Evolutionary conservation across 345 rosid genomes (phyloP).

Genomic region (Populus nigra): DNA sequence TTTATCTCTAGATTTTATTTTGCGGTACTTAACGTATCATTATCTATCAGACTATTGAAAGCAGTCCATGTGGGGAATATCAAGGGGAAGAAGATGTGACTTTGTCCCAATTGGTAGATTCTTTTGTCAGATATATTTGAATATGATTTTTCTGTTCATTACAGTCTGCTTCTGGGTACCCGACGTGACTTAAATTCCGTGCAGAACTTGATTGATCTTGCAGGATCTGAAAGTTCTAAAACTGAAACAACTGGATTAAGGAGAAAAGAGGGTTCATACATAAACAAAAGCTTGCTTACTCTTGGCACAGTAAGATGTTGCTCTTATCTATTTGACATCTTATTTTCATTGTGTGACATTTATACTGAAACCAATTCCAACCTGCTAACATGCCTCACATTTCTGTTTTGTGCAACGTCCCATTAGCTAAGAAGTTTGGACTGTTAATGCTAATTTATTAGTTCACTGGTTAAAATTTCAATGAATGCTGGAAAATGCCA

Average conservation of each 20-base stretch:
- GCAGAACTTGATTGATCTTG: conserved; percentile 71
- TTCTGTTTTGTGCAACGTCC: neutral
- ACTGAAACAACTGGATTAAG: conserved; percentile 70
- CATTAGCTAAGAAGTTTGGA: neutral
- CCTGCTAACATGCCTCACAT: neutral
- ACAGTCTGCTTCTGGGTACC: neutral
- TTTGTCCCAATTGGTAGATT: conserved; percentile 59
- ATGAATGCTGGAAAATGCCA: neutral
- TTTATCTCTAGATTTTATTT: conserved; percentile 7
- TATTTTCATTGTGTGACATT: neutral
- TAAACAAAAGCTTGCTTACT: conserved; percentile 70
- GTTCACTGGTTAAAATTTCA: neutral
- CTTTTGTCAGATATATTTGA: conserved; percentile 8
- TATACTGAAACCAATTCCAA: neutral
- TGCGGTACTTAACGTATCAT: conserved; percentile 3
- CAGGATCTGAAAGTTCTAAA: conserved; percentile 80
- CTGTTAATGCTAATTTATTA: neutral
- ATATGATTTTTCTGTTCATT: neutral
- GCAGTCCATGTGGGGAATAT: conserved; percentile 54
- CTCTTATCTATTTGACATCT: neutral
- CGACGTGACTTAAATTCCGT: conserved; percentile 10
- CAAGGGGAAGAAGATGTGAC: conserved; percentile 59
- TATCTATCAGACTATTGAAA: conserved; percentile 54
- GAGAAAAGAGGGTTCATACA: conserved; percentile 74
- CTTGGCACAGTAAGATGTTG: conserved; percentile 59